phyloP scores from a whole-genome alignment of 108 stramenopile species.

The Fistulifera solaris region DNA sequence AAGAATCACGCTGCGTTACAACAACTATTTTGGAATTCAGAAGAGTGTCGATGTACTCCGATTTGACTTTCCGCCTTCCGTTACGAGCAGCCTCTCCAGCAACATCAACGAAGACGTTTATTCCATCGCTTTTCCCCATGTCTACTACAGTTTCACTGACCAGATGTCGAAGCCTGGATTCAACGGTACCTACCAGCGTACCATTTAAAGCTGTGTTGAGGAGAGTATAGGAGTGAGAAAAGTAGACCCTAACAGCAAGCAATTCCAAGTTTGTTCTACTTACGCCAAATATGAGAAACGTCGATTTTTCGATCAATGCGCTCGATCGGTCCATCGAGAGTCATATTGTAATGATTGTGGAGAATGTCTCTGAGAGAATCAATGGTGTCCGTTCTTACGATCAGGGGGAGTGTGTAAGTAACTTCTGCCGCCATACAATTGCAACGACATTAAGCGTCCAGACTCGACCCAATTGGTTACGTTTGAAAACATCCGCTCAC shows the following conservation, averaged over 20 bases:
- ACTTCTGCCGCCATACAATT: neutral
- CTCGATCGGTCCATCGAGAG: constrained; percentile 5
- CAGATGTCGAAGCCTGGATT: neutral
- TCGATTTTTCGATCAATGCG: constrained; percentile 14
- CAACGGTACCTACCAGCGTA: neutral
- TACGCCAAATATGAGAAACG: constrained; percentile 6
- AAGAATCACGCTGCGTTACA: constrained; percentile 51
- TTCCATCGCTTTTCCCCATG: neutral
- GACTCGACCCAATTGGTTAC: constrained; percentile 11
- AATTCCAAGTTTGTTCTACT: constrained; percentile 6
- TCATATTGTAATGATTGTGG: constrained; percentile 2
- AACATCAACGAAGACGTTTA: constrained; percentile 3
- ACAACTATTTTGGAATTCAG: constrained; percentile 50
- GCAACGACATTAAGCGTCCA: constrained; percentile 1
- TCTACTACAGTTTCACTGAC: constrained; percentile 6
- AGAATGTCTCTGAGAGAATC: constrained; percentile 1
- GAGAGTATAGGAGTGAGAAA: constrained; percentile 7
- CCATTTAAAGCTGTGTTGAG: neutral
- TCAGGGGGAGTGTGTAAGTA: constrained; percentile 19
- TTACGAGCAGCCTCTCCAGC: neutral
- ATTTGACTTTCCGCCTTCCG: constrained; percentile 3
- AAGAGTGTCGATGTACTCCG: constrained; percentile 22
- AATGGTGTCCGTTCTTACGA: constrained; percentile 26
- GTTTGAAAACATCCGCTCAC: constrained; percentile 1
- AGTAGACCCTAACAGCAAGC: constrained; percentile 17